Percentiles rank a stretch among this genome's conserved stretches.
These are phyloP conservation scores for Paramyrothecium roridum DNA, from an alignment of 2,329 filamentous ascomycete genomes.

Conservation along the genomic window DNA sequence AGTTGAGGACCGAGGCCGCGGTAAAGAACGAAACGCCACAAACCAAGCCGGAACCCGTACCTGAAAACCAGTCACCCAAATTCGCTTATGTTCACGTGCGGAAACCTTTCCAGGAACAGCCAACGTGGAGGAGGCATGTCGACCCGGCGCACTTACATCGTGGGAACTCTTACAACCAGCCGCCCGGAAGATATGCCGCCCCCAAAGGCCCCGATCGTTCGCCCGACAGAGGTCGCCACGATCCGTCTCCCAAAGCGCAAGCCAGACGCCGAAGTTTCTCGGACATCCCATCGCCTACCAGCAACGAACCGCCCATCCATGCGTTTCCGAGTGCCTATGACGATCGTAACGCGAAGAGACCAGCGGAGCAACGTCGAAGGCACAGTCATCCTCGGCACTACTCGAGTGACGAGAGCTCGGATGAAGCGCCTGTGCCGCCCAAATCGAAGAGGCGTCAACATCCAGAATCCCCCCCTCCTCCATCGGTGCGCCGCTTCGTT, in stretches of 20 bases:
- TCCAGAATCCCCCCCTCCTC: slow-evolving; percentile 21
- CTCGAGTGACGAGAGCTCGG: slow-evolving; percentile 35
- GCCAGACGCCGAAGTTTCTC: slow-evolving; percentile 48
- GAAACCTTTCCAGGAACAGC: slow-evolving; percentile 22
- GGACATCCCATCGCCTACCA: slow-evolving; percentile 39
- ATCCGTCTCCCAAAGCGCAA: slow-evolving; percentile 37
- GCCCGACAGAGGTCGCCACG: slow-evolving; percentile 30
- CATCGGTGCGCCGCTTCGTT: slow-evolving; percentile 29
- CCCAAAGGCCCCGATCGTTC: slow-evolving; percentile 28
- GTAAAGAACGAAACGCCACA: slow-evolving; percentile 28
- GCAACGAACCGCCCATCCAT: slow-evolving; percentile 22
- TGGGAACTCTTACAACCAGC: slow-evolving; percentile 36
- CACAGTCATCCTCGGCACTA: slow-evolving; percentile 48
- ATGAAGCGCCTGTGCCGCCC: slow-evolving; percentile 31
- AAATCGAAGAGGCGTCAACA: slow-evolving; percentile 21
- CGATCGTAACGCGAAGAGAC: slow-evolving; percentile 27
- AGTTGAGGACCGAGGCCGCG: slow-evolving; percentile 60
- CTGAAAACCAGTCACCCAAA: slow-evolving; percentile 30
- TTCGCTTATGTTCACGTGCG: slow-evolving; percentile 33
- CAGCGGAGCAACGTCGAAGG: slow-evolving; percentile 29
- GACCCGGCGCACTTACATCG: slow-evolving; percentile 25
- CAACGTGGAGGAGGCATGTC: slow-evolving; percentile 17
- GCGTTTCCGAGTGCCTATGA: slow-evolving; percentile 26
- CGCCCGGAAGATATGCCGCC: slow-evolving; percentile 31
- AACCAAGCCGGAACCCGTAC: slow-evolving; percentile 21